phyloP scores from a whole-genome alignment of 306 rosid genomes.

The Luffa acutangula region DNA sequence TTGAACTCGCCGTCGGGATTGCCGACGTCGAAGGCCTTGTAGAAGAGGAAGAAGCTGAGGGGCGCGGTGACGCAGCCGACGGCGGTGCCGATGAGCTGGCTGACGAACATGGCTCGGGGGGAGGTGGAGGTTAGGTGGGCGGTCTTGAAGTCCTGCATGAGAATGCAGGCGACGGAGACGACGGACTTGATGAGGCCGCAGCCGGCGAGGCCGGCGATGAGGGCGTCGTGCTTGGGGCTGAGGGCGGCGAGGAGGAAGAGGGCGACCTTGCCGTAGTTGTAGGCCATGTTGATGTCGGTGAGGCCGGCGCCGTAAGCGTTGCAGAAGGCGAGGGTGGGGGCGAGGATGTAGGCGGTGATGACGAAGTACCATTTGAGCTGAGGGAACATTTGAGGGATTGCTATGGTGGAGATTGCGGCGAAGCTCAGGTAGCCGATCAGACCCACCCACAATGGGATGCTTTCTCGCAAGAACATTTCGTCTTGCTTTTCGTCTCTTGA shows the following conservation, averaged over 20 bases:
- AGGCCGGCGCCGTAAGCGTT: slow-evolving; percentile 94
- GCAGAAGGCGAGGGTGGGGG: slow-evolving; percentile 91
- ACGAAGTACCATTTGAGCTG: slow-evolving; percentile 45
- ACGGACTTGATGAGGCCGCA: slow-evolving; percentile 73
- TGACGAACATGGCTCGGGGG: slow-evolving; percentile 79
- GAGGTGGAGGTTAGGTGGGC: slow-evolving; percentile 74
- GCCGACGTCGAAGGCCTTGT: slow-evolving; percentile 54
- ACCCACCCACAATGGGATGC: slow-evolving; percentile 54
- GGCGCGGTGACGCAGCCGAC: slow-evolving; percentile 69
- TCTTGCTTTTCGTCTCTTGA: slow-evolving; percentile 24
- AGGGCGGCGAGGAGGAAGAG: slow-evolving; percentile 65
- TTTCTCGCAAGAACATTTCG: slow-evolving; percentile 52
- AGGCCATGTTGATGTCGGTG: slow-evolving; percentile 91
- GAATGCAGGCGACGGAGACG: slow-evolving; percentile 61
- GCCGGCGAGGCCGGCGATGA: slow-evolving; percentile 56
- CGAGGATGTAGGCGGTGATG: slow-evolving; percentile 33
- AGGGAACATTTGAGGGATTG: slow-evolving; percentile 54
- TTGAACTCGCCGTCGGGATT: slow-evolving; percentile 81
- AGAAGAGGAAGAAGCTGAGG: slow-evolving; percentile 71
- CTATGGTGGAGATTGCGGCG: slow-evolving; percentile 31
- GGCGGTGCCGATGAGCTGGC: slow-evolving; percentile 67
- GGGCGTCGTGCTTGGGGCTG: slow-evolving; percentile 29
- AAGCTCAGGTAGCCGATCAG: slow-evolving; percentile 21
- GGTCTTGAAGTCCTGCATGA: slow-evolving; percentile 90
- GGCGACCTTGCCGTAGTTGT: slow-evolving; percentile 84